A percentile compares a stretch with the other conserved stretches of the same genome.
These are phyloP conservation scores for Schizosaccharomyces octosporus DNA, from an alignment of 805 yeast species.

Conservation along the genomic window DNA sequence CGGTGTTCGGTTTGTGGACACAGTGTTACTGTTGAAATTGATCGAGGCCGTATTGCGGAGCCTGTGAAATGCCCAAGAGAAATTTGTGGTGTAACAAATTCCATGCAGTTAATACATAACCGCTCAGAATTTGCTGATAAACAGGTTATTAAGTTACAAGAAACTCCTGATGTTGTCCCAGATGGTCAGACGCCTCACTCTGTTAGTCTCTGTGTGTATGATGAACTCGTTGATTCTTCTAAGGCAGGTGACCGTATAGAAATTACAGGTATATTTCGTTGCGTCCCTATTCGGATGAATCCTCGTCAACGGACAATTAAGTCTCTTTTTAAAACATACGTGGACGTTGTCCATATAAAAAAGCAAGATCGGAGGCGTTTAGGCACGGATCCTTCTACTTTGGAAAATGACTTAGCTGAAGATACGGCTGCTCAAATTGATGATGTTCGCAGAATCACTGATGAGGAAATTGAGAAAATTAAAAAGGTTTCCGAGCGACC, in stretches of 20 bases:
- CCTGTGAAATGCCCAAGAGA: conserved; percentile 83
- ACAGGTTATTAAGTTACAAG: conserved; percentile 82
- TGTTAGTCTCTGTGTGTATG: conserved; percentile 78
- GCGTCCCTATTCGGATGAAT: conserved; percentile 74
- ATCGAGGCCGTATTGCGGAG: conserved; percentile 80
- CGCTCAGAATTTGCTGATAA: conserved; percentile 84
- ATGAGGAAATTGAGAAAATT: conserved; percentile 44
- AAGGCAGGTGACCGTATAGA: conserved; percentile 93
- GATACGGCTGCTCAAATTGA: conserved; percentile 31
- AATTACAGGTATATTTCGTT: conserved; percentile 83
- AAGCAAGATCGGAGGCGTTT: conserved; percentile 62
- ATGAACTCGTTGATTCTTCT: conserved; percentile 80
- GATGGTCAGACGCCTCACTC: conserved; percentile 98
- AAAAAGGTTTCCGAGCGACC: conserved; percentile 34
- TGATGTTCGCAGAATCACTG: conserved; percentile 44
- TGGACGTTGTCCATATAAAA: conserved; percentile 81
- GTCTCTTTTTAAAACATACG: conserved; percentile 67
- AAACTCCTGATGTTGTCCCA: conserved; percentile 86
- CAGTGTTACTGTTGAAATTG: conserved; percentile 73
- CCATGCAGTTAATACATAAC: conserved; percentile 80
- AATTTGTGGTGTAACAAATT: conserved; percentile 54
- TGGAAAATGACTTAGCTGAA: conserved; percentile 26
- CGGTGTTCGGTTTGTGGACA: conserved; percentile 88
- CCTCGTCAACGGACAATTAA: conserved; percentile 64
- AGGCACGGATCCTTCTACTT: conserved; percentile 55